Evolutionary conservation across 352 stramenopile species (phyloP).

Genomic region (Saprolegnia parasitica): DNA sequence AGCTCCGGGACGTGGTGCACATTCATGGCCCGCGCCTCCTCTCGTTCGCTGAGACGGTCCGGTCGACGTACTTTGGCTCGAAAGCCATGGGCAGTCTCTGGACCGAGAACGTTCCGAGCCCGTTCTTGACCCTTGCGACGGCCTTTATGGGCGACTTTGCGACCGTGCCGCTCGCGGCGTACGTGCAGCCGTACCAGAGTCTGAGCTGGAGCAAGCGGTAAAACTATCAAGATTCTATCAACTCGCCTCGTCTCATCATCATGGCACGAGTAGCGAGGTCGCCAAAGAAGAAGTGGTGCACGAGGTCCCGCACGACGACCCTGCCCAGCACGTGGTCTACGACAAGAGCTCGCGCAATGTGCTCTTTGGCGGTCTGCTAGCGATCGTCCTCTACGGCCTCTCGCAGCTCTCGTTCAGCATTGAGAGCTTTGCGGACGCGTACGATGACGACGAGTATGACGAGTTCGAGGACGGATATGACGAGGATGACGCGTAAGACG

Average conservation of each 20-base stretch:
- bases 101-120: conserved; percentile 73
- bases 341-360: conserved; percentile 77
- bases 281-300: conserved; percentile 1
- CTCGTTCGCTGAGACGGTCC: conserved; percentile 60
- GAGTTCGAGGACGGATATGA: conserved; percentile 37
- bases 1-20: conserved; percentile 62
- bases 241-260: background rate
- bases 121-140: conserved; percentile 44
- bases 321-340: conserved; percentile 34
- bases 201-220: conserved; percentile 60
- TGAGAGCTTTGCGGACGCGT: conserved; percentile 41
- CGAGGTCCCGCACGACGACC: conserved; percentile 7
- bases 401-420: conserved; percentile 59
- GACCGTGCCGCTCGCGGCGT: conserved; percentile 49
- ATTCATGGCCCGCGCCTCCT: conserved; percentile 73
- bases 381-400: conserved; percentile 67
- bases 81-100: conserved; percentile 41
- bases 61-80: conserved; percentile 65
- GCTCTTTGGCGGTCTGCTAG: conserved; percentile 64
- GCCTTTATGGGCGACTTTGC: conserved; percentile 74
- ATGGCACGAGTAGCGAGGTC: conserved; percentile 23
- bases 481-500: conserved; percentile 34
- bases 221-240: no score
- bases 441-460: conserved; percentile 39
- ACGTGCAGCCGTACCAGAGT: conserved; percentile 74